These are phyloP conservation scores for Rhizopogon vesiculosus DNA, from an alignment of 768 basidiomycete genomes.

Conservation along the genomic window DNA sequence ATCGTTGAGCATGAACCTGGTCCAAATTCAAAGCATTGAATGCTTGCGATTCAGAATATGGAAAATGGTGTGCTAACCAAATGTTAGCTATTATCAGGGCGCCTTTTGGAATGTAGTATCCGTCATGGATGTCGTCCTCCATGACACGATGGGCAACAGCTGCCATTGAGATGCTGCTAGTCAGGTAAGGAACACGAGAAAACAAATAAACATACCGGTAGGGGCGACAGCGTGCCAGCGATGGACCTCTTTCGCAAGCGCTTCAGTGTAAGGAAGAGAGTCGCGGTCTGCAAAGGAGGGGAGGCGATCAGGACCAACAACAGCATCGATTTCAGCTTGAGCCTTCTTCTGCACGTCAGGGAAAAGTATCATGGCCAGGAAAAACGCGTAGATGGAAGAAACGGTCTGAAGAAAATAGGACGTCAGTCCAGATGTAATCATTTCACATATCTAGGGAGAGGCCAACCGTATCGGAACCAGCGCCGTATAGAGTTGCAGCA, in stretches of 20 bases:
- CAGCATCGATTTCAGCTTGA: conserved; percentile 56
- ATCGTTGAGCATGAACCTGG: conserved; percentile 10
- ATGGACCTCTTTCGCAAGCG: conserved; percentile 53
- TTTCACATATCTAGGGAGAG: background rate
- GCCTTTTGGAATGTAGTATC: conserved; percentile 55
- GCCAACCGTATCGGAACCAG: conserved; percentile 2
- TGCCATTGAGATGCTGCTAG: conserved; percentile 10
- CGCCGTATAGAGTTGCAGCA: conserved; percentile 27
- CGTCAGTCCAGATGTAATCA: background rate
- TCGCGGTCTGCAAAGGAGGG: conserved; percentile 57
- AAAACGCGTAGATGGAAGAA: conserved; percentile 7
- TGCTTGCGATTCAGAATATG: no score
- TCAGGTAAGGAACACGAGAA: conserved; percentile 28
- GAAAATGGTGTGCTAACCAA: conserved; percentile 8
- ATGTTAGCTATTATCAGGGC: conserved; percentile 20
- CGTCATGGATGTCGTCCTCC: conserved; percentile 60
- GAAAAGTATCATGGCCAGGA: conserved; percentile 1
- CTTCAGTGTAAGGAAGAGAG: conserved; percentile 55
- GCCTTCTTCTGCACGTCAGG: conserved; percentile 52
- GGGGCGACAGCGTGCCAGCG: conserved; percentile 39
- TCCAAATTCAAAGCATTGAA: no score
- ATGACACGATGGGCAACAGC: conserved; percentile 44
- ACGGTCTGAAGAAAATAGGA: background rate
- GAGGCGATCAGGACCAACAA: conserved; percentile 55
- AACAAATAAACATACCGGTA: conserved; percentile 32